phyloP scores from a whole-genome alignment of 176 grass and related monocot species.

The Tuctoria greenei region DNA sequence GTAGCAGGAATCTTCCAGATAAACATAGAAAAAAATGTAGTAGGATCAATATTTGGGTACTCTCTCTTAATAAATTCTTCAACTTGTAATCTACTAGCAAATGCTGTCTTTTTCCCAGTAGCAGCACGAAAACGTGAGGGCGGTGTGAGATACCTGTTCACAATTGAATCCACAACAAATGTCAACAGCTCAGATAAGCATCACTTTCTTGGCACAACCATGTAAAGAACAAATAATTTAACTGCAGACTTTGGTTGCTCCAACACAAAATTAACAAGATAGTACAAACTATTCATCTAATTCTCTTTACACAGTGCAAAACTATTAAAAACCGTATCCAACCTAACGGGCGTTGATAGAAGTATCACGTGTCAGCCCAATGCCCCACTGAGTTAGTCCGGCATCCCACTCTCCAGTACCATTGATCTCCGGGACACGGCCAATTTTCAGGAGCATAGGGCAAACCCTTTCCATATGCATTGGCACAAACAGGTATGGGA shows the following conservation, averaged over 20 bases:
- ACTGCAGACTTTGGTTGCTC: slow-evolving; percentile 24
- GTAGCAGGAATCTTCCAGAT: too few relatives aligned
- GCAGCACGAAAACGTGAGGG: slow-evolving; percentile 55
- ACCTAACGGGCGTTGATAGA: slow-evolving; percentile 7
- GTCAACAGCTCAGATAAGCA: slow-evolving; percentile 17
- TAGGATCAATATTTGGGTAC: slow-evolving; percentile 56
- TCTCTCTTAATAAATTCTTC: slow-evolving; percentile 76
- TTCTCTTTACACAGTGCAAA: slow-evolving; percentile 1
- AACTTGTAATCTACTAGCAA: slow-evolving; percentile 61
- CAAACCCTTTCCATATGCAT: slow-evolving; percentile 56
- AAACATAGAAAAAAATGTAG: slow-evolving; percentile 78
- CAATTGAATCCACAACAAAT: slow-evolving; percentile 34
- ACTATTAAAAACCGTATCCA: slow-evolving; percentile 12
- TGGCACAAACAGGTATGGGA: slow-evolving; percentile 48
- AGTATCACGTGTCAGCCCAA: too few relatives aligned
- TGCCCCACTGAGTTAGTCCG: too few relatives aligned
- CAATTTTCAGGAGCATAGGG: slow-evolving; percentile 78
- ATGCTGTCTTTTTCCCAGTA: slow-evolving; percentile 47
- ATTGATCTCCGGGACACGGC: slow-evolving; percentile 61
- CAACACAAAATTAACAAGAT: slow-evolving; percentile 17
- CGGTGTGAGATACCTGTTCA: too few relatives aligned
- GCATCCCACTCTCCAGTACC: slow-evolving; percentile 67
- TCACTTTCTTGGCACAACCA: slow-evolving; percentile 3
- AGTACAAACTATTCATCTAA: background rate
- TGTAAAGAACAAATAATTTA: too few relatives aligned